A percentile compares a stretch with the other conserved stretches of the same genome.
These are phyloP conservation scores for Nitzschia sp. DNA, from an alignment of 108 stramenopile genomes.

Conservation along the genomic window DNA sequence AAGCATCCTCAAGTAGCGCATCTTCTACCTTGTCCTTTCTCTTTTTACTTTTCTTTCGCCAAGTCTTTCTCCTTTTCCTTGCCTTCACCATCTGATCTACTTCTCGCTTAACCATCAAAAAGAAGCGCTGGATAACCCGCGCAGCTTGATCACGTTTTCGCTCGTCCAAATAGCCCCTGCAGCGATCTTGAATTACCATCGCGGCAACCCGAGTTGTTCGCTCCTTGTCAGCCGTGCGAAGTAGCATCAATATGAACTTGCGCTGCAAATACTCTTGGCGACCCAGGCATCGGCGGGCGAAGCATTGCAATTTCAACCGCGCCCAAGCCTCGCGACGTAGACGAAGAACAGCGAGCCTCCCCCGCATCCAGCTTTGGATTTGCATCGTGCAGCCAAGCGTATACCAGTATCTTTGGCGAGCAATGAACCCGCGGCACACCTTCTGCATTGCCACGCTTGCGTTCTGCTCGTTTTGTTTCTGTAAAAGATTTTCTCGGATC, in stretches of 20 bases:
- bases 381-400: constrained; percentile 56
- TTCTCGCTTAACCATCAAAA: constrained; percentile 61
- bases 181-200: constrained; percentile 26
- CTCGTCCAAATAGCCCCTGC: constrained; percentile 24
- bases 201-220: constrained; percentile 23
- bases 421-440: constrained; percentile 63
- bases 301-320: constrained; percentile 28
- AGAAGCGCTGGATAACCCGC: constrained; percentile 67
- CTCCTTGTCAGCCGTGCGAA: constrained; percentile 26
- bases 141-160: constrained; percentile 48
- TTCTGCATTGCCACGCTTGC: constrained; percentile 54
- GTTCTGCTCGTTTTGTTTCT: not conserved
- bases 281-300: constrained; percentile 29
- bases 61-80: constrained; percentile 46
- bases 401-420: constrained; percentile 49
- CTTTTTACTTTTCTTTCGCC: constrained; percentile 38
- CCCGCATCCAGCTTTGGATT: constrained; percentile 51
- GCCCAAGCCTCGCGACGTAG: constrained; percentile 18
- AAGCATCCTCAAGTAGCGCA: constrained; percentile 50
- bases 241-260: constrained; percentile 32
- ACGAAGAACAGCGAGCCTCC: constrained; percentile 11
- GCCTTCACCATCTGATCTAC: constrained; percentile 63
- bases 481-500: not conserved
- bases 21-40: constrained; percentile 43
- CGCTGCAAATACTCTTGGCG: constrained; percentile 39